Evolutionary conservation across 768 basidiomycete genomes (phyloP), one percentile per base, ranked within the genome.

Genomic region (Suillus discolor): DNA sequence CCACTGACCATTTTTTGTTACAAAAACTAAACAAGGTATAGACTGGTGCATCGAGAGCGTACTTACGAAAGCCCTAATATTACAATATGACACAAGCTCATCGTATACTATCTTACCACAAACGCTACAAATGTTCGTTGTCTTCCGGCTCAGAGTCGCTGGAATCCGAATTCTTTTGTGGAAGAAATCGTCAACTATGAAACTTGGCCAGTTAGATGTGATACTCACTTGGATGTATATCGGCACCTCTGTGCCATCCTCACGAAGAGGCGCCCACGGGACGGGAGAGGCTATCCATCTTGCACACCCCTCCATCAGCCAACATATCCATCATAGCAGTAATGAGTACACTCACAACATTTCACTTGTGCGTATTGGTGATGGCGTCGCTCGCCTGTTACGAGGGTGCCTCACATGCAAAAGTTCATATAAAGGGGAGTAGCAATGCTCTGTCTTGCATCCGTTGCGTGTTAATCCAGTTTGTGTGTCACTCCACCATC

Each of bases 351-450:
- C 55, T 57, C 36, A 57, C 55, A 38, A 6, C 20, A n/a, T n/a
- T 57, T 57, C 55, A n/a, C 55, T 34, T 23, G 34, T 57, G 34
- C 55, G 55, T 38, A n/a, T n/a, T 57, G 55, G 55, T 34, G 55
- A 36, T n/a, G 55, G 34, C 13, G 55, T 36, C 18, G n/a, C 6
- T 6, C 55, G 55, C 36, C 55, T 36, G n/a, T 57, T n/a, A 38
- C 55, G 55, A n/a, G 12, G 20, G n/a, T 38, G 55, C 55, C 55
- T 57, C 2, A 57, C 55, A 57, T 57, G 55, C 12, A 36, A n/a
- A 36, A 57, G 55, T 36, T 57, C 34, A n/a, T 57, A 57, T 36
- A 57, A 8, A 36, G 55, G 55, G 55, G 34, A 36, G n/a, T n/a
- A 57, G 20, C 55, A 57, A 38, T 36, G 55, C 36, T 57, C 36